Base-by-base conservation (phyloP, 1,284 basidiomycete genomes). In the Paramarasmius palmivorus region DNA sequence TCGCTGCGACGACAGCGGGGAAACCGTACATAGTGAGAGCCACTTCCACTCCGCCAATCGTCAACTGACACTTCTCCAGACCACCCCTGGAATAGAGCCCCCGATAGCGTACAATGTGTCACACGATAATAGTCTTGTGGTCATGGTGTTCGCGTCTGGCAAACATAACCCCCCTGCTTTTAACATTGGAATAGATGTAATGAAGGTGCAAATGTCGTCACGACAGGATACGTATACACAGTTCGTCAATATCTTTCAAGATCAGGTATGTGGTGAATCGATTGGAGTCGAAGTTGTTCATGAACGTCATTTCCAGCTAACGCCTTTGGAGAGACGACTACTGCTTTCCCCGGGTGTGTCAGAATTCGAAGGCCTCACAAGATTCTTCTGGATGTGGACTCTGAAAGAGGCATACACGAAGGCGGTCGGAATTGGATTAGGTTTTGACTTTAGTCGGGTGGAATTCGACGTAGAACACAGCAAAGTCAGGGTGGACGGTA, bases 351-450 rank as follows among this genome's bases (percentile, higher is more conserved):
- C 67, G 47, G 62, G 62, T 12, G 55, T 71, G 57, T 60, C 74
- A 56, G 62, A 73, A 56, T 62, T 68, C 38, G 73, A 84, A 55
- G 77, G 73, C 3, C 68, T 88, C 7, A 70, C 73, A 37, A 74
- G 74, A 19, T 86, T 91, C 65, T 90, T 87, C 64, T 83, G 86
- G 72, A 81, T 92, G 56, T 93, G 91, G 91, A 92, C 91, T 3
- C 72, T 90, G 64, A 93, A 93, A 69, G 91, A 93, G 66, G 89
- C 92, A 3, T 93, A 91, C 65, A 90, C 89, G 2, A 93, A 93
- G 69, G 89, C 90, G 4, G 75, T 92, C 23, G 91, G 90, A 1
- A 66, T 88, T 34, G 90, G 90, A 0, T 77, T 92, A n/a, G 87
- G 88, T 1, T 92, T 92, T 62, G 85, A 92, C 61, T 90, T 92